Conservation (phyloP, 1,139 yeast genomes). For the Debaryomyces subglobosus region DNA sequence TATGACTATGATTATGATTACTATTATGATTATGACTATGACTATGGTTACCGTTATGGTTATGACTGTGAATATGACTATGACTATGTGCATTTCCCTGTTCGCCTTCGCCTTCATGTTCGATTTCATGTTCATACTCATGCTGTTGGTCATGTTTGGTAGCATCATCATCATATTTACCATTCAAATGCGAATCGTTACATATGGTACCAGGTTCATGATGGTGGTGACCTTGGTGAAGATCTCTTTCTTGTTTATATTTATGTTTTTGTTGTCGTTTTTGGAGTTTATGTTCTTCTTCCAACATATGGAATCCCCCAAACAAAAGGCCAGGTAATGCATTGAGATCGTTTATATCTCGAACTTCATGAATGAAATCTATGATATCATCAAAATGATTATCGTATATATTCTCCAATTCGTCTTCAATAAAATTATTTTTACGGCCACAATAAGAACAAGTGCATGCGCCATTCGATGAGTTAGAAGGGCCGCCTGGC, state of each 20-base stretch:
- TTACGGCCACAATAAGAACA: conserved; percentile 84
- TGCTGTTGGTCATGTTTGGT: background rate
- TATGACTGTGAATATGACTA: conserved; percentile 9
- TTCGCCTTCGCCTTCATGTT: conserved; percentile 2
- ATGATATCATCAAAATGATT: conserved; percentile 60
- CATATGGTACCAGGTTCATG: background rate
- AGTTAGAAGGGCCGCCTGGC: conserved; percentile 12
- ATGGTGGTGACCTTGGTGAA: conserved; percentile 1
- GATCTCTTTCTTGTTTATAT: conserved; percentile 13
- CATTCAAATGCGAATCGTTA: background rate
- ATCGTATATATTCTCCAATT: conserved; percentile 59
- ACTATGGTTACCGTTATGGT: conserved; percentile 2
- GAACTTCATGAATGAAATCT: conserved; percentile 42
- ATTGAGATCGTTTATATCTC: conserved; percentile 45
- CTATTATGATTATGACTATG: conserved; percentile 9
- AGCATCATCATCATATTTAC: background rate
- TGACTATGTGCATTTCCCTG: conserved; percentile 1
- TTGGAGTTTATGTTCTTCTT: conserved; percentile 39
- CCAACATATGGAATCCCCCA: conserved; percentile 45
- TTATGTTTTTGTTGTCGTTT: conserved; percentile 29
- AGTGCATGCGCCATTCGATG: conserved; percentile 47
- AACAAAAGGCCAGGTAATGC: conserved; percentile 44
- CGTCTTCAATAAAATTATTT: conserved; percentile 73
- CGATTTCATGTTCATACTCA: conserved; percentile 1
- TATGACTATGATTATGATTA: conserved; percentile 11